Conservation (phyloP, 2,329 filamentous ascomycete genomes). For the Calonectria pseudoreteaudii region DNA sequence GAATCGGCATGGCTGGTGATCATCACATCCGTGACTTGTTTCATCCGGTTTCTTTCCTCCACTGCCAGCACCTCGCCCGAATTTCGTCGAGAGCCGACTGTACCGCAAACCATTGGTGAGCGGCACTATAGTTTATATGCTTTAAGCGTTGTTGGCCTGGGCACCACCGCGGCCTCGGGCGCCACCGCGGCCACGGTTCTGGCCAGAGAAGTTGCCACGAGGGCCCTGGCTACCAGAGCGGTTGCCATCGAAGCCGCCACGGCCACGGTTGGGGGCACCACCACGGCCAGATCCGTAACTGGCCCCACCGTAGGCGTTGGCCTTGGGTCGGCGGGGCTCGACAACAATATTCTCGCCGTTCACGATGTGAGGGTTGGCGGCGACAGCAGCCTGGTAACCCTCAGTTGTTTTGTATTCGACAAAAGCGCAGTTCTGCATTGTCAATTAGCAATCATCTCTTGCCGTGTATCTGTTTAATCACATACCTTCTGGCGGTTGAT, state of each 20-base stretch:
- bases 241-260: slow-evolving; percentile 71
- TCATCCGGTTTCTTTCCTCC: slow-evolving; percentile 1
- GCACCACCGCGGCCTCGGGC: slow-evolving; percentile 73
- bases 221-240: slow-evolving; percentile 72
- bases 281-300: slow-evolving; percentile 74
- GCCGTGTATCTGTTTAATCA: slow-evolving; percentile 4
- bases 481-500: slow-evolving; percentile 86
- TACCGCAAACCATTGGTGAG: slow-evolving; percentile 15
- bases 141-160: slow-evolving; percentile 65
- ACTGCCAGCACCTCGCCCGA: slow-evolving; percentile 1
- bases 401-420: slow-evolving; percentile 88
- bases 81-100: slow-evolving; percentile 8
- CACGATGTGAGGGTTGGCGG: slow-evolving; percentile 87
- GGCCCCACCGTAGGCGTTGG: slow-evolving; percentile 76
- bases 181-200: slow-evolving; percentile 74
- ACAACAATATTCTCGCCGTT: slow-evolving; percentile 86
- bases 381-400: slow-evolving; percentile 85
- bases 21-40: background rate
- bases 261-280: slow-evolving; percentile 70
- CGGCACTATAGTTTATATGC: slow-evolving; percentile 18
- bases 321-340: slow-evolving; percentile 87
- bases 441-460: slow-evolving; percentile 28
- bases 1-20: background rate
- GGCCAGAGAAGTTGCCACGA: slow-evolving; percentile 78
- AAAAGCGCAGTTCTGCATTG: slow-evolving; percentile 88